Base-by-base conservation (phyloP, 768 basidiomycete genomes). In the Amanita exitialis region DNA sequence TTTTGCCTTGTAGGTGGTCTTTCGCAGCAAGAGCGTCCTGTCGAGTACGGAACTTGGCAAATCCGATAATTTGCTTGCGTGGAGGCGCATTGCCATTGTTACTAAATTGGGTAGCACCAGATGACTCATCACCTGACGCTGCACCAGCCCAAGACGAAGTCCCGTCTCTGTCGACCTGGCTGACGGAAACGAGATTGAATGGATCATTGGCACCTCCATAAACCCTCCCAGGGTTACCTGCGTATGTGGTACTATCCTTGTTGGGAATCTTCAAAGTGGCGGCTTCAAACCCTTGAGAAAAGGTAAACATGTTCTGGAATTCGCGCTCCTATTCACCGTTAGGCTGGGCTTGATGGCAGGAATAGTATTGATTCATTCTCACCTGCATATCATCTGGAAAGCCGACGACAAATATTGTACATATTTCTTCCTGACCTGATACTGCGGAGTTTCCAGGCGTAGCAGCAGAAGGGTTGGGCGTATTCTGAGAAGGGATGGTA, bases 381-480 rank as follows among this genome's bases (percentile, higher is more conserved):
- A 90, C 93, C 79, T 87, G 85, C 90, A 98, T 97, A 61, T 99
- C 96, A 52, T 99, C 96, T 3, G 96, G 96, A 64, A 99, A 99
- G 0, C 96, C 96, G 23, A 98, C 95, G 3, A 99, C 94, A 56
- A 99, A 99, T 56, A 96, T 94, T 4, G 93, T 96, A 9, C 88
- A 93, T 43, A 96, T 96, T 60, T 95, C 92, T 65, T 96, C 94
- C 52, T 80, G 79, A 35, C 69, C 64, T 27, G 62, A 54, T 28
- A 61, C 62, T 2, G 61, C 53, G 25, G 57, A 62, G 30, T 59
- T 51, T 37, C 61, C 58, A 44, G 64, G 66, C 37, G 54, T 53
- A 28, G 64, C 52, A 44, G 54, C 56, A 21, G 59, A 58, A 13
- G 62, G 37, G 21, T 47, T 47, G 30, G 13, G 70, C 47, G 38